phyloP scores from a whole-genome alignment of 345 rosid species.

The Arabis hirsuta region DNA sequence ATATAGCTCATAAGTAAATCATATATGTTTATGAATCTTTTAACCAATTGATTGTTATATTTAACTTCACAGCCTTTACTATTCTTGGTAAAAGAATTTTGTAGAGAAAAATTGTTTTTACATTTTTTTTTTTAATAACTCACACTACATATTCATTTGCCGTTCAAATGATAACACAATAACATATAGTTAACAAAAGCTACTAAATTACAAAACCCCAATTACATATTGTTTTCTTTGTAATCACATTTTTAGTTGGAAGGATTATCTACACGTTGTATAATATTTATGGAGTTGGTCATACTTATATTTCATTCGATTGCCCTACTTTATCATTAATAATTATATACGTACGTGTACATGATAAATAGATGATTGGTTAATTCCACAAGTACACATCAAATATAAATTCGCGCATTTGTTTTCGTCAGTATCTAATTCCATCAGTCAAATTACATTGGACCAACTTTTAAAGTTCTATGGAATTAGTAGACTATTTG shows the following conservation, averaged over 20 bases:
- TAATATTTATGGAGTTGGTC: slow-evolving; percentile 35
- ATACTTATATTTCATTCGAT: slow-evolving; percentile 23
- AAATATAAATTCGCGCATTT: slow-evolving; percentile 23
- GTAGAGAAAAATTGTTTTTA: not conserved
- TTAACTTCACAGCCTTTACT: not conserved
- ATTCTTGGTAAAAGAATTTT: not conserved
- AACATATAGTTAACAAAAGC: not conserved
- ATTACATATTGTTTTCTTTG: not conserved
- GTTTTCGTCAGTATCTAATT: not conserved
- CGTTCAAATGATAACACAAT: not conserved
- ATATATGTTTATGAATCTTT: not conserved
- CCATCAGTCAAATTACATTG: not conserved
- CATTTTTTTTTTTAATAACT: not conserved
- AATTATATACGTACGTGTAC: slow-evolving; percentile 16
- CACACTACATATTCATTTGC: not conserved
- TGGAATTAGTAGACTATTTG: not conserved
- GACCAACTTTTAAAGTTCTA: not conserved
- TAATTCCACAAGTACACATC: slow-evolving; percentile 25
- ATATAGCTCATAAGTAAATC: not conserved
- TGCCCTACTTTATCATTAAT: slow-evolving; percentile 23
- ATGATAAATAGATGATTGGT: slow-evolving; percentile 12
- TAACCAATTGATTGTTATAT: not conserved
- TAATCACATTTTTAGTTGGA: slow-evolving; percentile 15
- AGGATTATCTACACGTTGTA: slow-evolving; percentile 19
- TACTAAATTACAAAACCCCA: not conserved